Evolutionary conservation across 768 basidiomycete genomes (phyloP), one percentile per base, ranked within the genome.

Genomic region (Strobilomyces confusus): DNA sequence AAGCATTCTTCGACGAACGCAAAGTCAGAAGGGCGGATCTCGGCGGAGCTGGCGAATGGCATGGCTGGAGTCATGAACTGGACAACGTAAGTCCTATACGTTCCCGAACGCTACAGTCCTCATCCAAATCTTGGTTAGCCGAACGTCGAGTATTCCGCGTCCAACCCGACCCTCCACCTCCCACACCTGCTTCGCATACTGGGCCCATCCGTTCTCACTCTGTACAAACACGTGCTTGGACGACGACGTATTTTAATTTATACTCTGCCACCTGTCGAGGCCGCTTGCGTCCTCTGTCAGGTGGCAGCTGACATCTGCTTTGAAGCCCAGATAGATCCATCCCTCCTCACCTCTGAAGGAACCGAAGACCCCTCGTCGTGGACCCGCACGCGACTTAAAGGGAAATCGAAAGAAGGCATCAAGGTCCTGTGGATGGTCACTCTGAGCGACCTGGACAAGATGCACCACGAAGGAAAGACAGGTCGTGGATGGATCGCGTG

Each of bases 401-500:
- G 73, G 37, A 77, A 77, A 58, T 70, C 68, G 29, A 74, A 70
- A 50, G 78, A 81, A 15, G 78, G 81, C 1, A 78, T 87, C 51
- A 80, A 74, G 54, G 87, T 90, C 2, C 77, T 93, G 3, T 91
- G 90, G 0, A 85, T 89, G 80, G 78, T 92, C 29, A 92, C 89
- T 0, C 75, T 93, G 0, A 82, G 75, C 43, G 91, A 93, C 63
- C 66, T 89, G 40, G 82, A 83, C 54, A 76, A 80, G 55, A 64
- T 92, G 49, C 70, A 79, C 49, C 67, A 70, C 17, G 87, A 86
- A 65, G 76, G 78, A 25, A 70, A 73, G 58, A 76, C 70, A 2
- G 87, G 87, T 6, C 73, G 79, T 7, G 90, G 90, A 19, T 93
- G 89, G 89, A 81, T 92, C 49, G 90, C 90, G 30, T 92, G 90